A percentile compares a stretch with the other conserved stretches of the same genome.
phyloP scores from a whole-genome alignment of 495 filamentous ascomycete genomes.

The Opeltia flavorubescens region DNA sequence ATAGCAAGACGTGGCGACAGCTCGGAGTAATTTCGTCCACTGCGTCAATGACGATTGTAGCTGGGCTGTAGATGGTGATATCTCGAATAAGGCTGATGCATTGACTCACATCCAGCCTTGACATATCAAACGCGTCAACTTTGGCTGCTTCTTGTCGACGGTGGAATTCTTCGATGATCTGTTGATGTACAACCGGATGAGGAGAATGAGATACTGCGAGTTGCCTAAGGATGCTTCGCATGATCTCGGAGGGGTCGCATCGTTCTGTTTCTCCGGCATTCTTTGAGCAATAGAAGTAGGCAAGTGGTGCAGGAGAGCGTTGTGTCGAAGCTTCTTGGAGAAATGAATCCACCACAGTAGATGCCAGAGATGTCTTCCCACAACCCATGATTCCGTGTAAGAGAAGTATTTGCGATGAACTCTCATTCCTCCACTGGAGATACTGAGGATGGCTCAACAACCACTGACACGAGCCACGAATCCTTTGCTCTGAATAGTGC shows the following conservation, averaged over 20 bases:
- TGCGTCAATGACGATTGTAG: conserved; percentile 31
- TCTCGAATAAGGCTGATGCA: conserved; percentile 17
- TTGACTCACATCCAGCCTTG: conserved; percentile 8
- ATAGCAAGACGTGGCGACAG: conserved; percentile 19
- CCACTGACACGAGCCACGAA: conserved; percentile 4
- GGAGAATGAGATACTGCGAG: conserved; percentile 15
- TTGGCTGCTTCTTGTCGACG: conserved; percentile 1
- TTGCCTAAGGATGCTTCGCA: conserved; percentile 26
- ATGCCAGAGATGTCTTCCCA: conserved; percentile 1
- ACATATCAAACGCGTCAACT: conserved; percentile 2
- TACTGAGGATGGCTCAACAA: neutral
- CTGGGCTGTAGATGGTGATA: conserved; percentile 9
- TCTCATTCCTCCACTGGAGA: neutral
- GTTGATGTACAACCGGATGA: neutral
- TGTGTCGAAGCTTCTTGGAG: neutral
- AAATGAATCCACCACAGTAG: neutral
- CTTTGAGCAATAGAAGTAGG: conserved; percentile 8
- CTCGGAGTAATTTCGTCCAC: conserved; percentile 28
- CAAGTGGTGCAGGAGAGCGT: neutral
- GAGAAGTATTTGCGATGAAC: conserved; percentile 1
- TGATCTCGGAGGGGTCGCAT: conserved; percentile 19
- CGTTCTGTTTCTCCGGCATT: conserved; percentile 15
- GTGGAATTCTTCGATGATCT: neutral
- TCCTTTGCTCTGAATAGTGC: neutral
- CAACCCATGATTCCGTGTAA: conserved; percentile 1